These are phyloP conservation scores for Calocybe cyanea DNA, from an alignment of 768 basidiomycete genomes.

Conservation along the genomic window DNA sequence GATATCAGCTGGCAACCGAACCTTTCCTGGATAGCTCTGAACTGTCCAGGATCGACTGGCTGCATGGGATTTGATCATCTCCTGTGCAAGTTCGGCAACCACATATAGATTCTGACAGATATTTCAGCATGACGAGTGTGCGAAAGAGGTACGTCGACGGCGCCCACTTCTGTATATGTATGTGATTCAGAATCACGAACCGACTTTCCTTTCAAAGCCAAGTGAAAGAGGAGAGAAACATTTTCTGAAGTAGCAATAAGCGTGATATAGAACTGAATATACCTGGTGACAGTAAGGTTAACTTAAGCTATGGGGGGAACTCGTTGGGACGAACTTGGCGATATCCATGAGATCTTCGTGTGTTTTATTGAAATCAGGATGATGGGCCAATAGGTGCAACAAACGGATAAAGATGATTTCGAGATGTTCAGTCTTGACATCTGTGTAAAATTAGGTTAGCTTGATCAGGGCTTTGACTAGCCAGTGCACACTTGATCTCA, in stretches of 20 bases:
- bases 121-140: slow-evolving; percentile 1
- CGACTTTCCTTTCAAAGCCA: slow-evolving; percentile 81
- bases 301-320: not conserved
- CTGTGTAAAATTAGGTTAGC: slow-evolving; percentile 25
- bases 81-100: slow-evolving; percentile 84
- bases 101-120: slow-evolving; percentile 74
- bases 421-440: slow-evolving; percentile 57
- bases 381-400: slow-evolving; percentile 86
- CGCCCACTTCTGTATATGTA: slow-evolving; percentile 61
- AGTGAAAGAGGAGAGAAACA: slow-evolving; percentile 75
- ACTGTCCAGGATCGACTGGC: slow-evolving; percentile 70
- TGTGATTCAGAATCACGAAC: slow-evolving; percentile 76
- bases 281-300: slow-evolving; percentile 56
- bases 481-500: slow-evolving; percentile 38
- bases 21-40: slow-evolving; percentile 73
- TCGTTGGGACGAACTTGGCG: slow-evolving; percentile 57
- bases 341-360: slow-evolving; percentile 73
- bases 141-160: not conserved
- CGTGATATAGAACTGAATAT: slow-evolving; percentile 85
- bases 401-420: slow-evolving; percentile 85
- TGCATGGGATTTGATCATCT: slow-evolving; percentile 72
- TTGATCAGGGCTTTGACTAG: not conserved
- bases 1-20: slow-evolving; percentile 80
- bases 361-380: slow-evolving; percentile 80
- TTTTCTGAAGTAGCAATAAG: slow-evolving; percentile 77